Evolutionary conservation across 2,329 filamentous ascomycete genomes (phyloP).

Genomic region (Ophidiomyces ophidiicola): DNA sequence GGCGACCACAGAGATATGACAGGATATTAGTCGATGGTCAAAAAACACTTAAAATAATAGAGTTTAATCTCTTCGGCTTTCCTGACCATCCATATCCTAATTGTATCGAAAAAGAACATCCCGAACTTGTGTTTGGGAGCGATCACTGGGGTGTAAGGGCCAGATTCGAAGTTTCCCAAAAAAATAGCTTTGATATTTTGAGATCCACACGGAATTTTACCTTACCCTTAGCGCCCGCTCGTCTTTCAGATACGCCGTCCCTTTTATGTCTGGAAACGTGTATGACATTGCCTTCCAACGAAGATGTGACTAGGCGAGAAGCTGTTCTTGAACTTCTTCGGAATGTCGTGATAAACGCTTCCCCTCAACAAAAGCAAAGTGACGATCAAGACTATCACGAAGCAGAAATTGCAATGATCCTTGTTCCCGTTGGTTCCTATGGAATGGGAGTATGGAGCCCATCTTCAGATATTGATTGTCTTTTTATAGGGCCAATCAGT

Average conservation of each 20-base stretch:
- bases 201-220: background rate
- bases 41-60: constrained; percentile 29
- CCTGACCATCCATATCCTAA: constrained; percentile 18
- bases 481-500: constrained; percentile 52
- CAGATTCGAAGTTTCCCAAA: constrained; percentile 6
- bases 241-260: constrained; percentile 1
- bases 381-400: constrained; percentile 7
- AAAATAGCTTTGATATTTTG: background rate
- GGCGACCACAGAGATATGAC: constrained; percentile 54
- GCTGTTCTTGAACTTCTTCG: constrained; percentile 11
- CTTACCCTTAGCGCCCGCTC: background rate
- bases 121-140: constrained; percentile 20
- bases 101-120: constrained; percentile 2
- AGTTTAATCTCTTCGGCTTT: constrained; percentile 49
- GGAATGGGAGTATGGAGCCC: constrained; percentile 50
- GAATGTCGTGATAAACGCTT: constrained; percentile 7
- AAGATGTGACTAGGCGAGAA: constrained; percentile 7
- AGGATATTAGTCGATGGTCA: constrained; percentile 43
- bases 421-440: constrained; percentile 55
- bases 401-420: constrained; percentile 33
- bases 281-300: constrained; percentile 8
- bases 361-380: background rate
- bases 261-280: constrained; percentile 3
- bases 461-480: constrained; percentile 52
- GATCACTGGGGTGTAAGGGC: constrained; percentile 22